A percentile compares a stretch with the other conserved stretches of the same genome.
phyloP scores from a whole-genome alignment of 2,329 filamentous ascomycete genomes.

The Pseudogymnoascus sp. region DNA sequence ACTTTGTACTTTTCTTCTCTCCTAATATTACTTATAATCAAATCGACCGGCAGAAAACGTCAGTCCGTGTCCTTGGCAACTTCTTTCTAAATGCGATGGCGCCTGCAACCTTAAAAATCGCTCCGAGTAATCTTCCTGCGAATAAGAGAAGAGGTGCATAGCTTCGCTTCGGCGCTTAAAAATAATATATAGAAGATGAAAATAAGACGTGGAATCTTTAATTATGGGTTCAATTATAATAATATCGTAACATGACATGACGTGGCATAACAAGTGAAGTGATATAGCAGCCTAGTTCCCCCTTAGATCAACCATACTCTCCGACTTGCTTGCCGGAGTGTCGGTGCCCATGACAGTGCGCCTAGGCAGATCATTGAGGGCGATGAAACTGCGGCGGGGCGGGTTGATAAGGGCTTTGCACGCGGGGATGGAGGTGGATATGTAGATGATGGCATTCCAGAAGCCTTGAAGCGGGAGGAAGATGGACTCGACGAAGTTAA shows the following conservation, averaged over 20 bases:
- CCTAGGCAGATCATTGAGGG: not conserved
- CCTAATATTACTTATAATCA: not conserved
- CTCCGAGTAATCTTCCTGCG: not conserved
- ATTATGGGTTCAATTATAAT: not conserved
- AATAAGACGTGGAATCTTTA: not conserved
- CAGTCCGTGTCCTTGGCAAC: not conserved
- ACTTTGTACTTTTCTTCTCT: not conserved
- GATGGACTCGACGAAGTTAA: conserved; percentile 57
- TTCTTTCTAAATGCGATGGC: not conserved
- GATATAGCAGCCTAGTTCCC: not conserved
- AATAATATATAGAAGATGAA: not conserved
- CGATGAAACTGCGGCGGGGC: not conserved
- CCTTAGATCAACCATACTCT: conserved; percentile 4
- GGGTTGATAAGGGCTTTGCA: not conserved
- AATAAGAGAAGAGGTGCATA: not conserved
- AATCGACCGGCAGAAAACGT: not conserved
- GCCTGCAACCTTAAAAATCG: not conserved
- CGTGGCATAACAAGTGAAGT: not conserved
- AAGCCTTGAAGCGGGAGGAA: conserved; percentile 72
- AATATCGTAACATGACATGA: not conserved
- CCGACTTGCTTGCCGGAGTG: not conserved
- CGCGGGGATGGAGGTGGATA: conserved; percentile 40
- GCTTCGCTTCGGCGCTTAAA: not conserved
- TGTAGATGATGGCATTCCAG: conserved; percentile 74
- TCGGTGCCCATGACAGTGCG: not conserved